phyloP scores from a whole-genome alignment of 83 land plant species.

The Picea abies region DNA sequence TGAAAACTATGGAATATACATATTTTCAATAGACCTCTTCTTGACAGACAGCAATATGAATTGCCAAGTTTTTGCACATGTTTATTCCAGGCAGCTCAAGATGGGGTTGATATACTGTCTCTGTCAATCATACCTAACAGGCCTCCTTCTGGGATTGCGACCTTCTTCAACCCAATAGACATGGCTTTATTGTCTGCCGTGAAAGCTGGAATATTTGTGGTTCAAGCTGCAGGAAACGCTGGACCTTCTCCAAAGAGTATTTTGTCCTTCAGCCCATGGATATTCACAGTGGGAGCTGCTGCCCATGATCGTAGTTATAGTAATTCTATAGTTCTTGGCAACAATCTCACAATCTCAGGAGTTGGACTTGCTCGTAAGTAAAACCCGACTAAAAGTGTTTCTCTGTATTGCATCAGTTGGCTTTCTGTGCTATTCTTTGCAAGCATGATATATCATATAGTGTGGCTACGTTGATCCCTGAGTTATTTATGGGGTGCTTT shows the following conservation, averaged over 20 bases:
- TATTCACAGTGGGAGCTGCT: conserved; percentile 82
- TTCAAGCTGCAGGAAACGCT: conserved; percentile 90
- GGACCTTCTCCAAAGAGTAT: conserved; percentile 77
- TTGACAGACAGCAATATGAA: conserved; percentile 4
- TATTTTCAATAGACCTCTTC: neutral
- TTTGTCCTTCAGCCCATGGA: conserved; percentile 95
- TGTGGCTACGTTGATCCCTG: neutral
- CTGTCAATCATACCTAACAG: conserved; percentile 83
- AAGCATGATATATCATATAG: neutral
- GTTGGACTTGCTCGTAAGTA: conserved; percentile 89
- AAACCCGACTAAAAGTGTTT: neutral
- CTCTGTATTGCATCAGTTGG: neutral
- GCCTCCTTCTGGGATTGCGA: conserved; percentile 83
- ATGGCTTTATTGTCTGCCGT: conserved; percentile 83
- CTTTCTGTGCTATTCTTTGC: neutral
- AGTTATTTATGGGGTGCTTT: neutral
- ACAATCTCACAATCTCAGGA: conserved; percentile 62
- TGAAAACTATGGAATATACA: neutral
- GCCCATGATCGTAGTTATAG: conserved; percentile 66
- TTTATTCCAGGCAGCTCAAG: conserved; percentile 80
- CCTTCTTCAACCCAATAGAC: conserved; percentile 87
- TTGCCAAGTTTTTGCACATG: neutral
- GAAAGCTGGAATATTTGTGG: conserved; percentile 85
- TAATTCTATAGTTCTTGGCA: conserved; percentile 69
- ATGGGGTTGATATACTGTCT: conserved; percentile 88